These are phyloP conservation scores for Grosmannia huntii DNA, from an alignment of 2,329 filamentous ascomycete species.

Conservation along the genomic window DNA sequence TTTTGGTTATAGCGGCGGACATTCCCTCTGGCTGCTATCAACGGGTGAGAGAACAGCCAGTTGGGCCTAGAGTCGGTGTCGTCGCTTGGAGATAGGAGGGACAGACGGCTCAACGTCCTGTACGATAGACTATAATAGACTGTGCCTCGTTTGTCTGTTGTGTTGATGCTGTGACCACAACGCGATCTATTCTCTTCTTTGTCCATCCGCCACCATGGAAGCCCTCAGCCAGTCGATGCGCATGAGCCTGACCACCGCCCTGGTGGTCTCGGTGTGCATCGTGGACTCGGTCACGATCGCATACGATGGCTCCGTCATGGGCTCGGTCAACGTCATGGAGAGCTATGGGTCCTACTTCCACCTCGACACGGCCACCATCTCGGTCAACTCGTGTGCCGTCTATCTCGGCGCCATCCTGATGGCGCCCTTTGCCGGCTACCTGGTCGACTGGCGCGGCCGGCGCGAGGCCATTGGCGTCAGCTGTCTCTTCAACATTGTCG, in stretches of 20 bases:
- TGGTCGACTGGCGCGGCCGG: slow-evolving; percentile 16
- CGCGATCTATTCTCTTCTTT: background rate
- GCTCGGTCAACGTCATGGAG: slow-evolving; percentile 21
- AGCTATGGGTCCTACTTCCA: slow-evolving; percentile 20
- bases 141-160: background rate
- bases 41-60: background rate
- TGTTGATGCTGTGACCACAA: too few species aligned
- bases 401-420: slow-evolving; percentile 16
- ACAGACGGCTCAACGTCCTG: too few species aligned
- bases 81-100: background rate
- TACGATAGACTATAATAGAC: too few species aligned
- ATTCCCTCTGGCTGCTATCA: background rate
- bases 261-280: slow-evolving; percentile 12
- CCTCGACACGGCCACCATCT: slow-evolving; percentile 19
- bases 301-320: slow-evolving; percentile 22
- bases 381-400: slow-evolving; percentile 18
- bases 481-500: slow-evolving; percentile 14
- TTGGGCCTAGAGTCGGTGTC: background rate
- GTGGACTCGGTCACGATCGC: slow-evolving; percentile 13
- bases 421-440: slow-evolving; percentile 11
- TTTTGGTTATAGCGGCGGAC: background rate
- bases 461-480: slow-evolving; percentile 7
- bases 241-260: slow-evolving; percentile 11
- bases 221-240: slow-evolving; percentile 3
- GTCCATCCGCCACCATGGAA: background rate